Evolutionary conservation across 2,329 filamentous ascomycete genomes (phyloP), one percentile per base, ranked within the genome.

Genomic region (Colletotrichum gigasporum): DNA sequence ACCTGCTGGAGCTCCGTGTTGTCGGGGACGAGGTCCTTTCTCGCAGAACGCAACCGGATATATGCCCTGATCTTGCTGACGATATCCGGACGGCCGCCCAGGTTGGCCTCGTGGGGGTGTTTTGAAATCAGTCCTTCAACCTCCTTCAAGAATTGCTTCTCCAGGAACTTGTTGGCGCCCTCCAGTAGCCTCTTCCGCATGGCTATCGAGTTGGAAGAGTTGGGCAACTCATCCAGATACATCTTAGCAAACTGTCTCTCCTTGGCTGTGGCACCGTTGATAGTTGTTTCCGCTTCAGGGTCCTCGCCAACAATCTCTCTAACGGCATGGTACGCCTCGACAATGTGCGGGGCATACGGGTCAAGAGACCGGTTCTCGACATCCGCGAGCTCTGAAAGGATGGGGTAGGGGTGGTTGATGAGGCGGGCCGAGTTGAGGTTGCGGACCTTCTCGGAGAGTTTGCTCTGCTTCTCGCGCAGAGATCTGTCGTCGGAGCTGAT

Each of bases 1-100:
- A 94, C 85, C 75, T 90, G 88, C 76, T 97, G 93, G 47, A 97
- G 83, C 68, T 95, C 89, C 4, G 90, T 87, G 66, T 91, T 92
- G 73, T 97, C 92, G 2, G 91, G 89, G 2, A 91, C 92, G 42
- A 98, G 85, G 72, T 97, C 93, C 77, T 94, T 97, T 63, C 93
- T 88, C 2, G 87, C 85, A 41, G 90, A 87, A 65, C 92, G 89
- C 62, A 97, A 85, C 50, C 94, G 89, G 70, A 99, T 93, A 73
- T 95, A 99, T 7, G 93, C 96, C 73, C 93, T 93, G 73, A 97
- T 91, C 79, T 97, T 97, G 82, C 92, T 97, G 69, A 94, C 86
- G 20, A 93, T 87, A 57, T 94, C 93, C 1, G 96, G 96, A 39
- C 94, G 87, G 68, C 96, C 96, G 64, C 96, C 96, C 41, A 97